Percentiles rank a stretch among this genome's conserved stretches.
These are phyloP conservation scores for Globisporangium nodosum DNA, from an alignment of 352 stramenopile species.

Conservation along the genomic window DNA sequence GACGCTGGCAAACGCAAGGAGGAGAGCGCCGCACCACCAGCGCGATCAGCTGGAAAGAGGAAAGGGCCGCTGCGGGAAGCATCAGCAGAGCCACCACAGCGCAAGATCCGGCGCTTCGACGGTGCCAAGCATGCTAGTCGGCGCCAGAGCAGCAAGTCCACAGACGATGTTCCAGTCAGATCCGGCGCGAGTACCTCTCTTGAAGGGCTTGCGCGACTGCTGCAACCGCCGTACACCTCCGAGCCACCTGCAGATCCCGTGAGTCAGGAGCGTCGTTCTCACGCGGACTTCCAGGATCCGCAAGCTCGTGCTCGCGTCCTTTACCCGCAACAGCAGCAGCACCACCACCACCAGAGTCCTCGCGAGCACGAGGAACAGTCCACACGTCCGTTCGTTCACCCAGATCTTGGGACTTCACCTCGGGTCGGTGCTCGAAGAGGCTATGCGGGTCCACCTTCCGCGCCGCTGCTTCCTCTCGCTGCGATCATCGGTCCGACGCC, in stretches of 20 bases:
- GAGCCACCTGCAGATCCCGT: background rate
- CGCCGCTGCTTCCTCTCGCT: conserved; percentile 5
- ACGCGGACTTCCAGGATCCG: background rate
- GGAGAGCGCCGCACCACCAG: background rate
- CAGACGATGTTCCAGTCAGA: background rate
- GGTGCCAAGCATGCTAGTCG: conserved; percentile 5
- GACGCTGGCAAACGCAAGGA: conserved; percentile 3
- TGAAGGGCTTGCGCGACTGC: background rate
- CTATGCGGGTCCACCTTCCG: background rate
- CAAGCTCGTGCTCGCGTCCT: background rate
- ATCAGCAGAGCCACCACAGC: background rate
- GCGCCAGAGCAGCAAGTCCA: background rate
- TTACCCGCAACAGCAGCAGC: background rate
- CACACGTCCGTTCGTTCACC: background rate
- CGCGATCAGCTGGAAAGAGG: background rate
- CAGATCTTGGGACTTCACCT: background rate
- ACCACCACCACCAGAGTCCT: background rate
- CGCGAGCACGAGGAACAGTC: background rate
- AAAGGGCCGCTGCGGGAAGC: background rate
- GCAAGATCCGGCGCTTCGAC: conserved; percentile 16
- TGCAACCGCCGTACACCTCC: background rate
- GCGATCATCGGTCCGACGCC: conserved; percentile 4
- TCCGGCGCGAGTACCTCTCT: background rate
- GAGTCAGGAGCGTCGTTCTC: background rate
- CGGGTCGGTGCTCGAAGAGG: background rate